Base-by-base conservation (phyloP, 345 rosid species). In the Salix purpurea region DNA sequence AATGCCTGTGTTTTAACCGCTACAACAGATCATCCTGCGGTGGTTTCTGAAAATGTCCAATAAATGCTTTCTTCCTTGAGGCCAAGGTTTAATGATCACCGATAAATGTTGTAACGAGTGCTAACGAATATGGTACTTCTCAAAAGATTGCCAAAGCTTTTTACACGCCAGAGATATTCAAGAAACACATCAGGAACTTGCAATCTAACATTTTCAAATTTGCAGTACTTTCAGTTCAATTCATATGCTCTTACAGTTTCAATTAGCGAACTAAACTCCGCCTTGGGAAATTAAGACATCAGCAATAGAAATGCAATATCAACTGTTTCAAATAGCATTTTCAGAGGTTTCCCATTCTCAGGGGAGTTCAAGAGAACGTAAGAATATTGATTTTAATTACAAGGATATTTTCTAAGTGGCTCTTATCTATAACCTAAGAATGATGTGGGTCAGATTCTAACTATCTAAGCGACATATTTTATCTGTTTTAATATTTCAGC, bases 11-110 rank as follows among this genome's bases (percentile, higher is more conserved):
- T 32, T 67, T 60, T 64, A 70, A 60, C 23, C 76, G 74, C 74
- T 44, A 72, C 65, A 77, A 48, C 54, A 65, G 61, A 76, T 60
- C 44, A 67, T 82, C 74, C 39, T 58, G 70, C 66, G 65, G 34
- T 48, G 34, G 71, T 34, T 65, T 66, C n/a, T 34, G 69, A 16
- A 66, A 30, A 66, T 6, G 69, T 36, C 40, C 42, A 15, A 15
- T 18, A 8, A 18, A 34, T 18, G n/a, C 12, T 21, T 40, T 23
- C 24, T 69, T 39, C 7, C 44, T 42, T 24, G 10, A 34, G 7
- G 12, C 40, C 32, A 61, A 61, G 54, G 42, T 16, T 60, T 64
- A 44, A 74, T 32, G 6, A 46, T 16, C 34, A 12, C 28, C 28
- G 64, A n/a, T 58, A 23, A 9, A 58, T 4, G 12, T 10, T 24